These are phyloP conservation scores for Penicillium pulvis DNA, from an alignment of 495 filamentous ascomycete genomes.

Conservation along the genomic window DNA sequence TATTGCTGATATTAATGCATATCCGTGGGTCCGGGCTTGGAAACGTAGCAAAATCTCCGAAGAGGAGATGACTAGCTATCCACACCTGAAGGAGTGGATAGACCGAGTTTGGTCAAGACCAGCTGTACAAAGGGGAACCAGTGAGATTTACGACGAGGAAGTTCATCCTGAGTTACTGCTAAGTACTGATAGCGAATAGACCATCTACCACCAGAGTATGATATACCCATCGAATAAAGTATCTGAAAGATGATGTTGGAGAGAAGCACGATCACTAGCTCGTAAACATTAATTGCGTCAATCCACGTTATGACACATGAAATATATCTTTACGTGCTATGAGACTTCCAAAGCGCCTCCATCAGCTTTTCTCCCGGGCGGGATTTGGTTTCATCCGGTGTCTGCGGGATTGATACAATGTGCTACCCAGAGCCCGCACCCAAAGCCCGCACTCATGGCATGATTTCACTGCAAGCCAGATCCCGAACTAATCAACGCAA, in stretches of 20 bases:
- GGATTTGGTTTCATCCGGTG: background rate
- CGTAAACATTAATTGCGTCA: no score
- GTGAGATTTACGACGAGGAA: background rate
- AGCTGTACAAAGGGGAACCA: conserved; percentile 1
- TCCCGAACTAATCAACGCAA: background rate
- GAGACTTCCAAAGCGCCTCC: no score
- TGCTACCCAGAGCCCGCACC: background rate
- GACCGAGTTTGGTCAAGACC: background rate
- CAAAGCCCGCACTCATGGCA: background rate
- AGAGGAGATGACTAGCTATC: background rate
- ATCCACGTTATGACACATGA: no score
- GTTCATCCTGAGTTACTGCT: background rate
- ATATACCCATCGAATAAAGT: no score
- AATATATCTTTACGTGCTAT: no score
- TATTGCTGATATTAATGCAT: conserved; percentile 2
- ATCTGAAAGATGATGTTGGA: no score
- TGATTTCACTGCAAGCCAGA: background rate
- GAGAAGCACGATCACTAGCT: no score
- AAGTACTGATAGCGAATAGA: background rate
- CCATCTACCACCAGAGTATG: no score
- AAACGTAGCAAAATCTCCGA: background rate
- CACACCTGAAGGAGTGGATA: conserved; percentile 4
- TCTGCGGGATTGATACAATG: background rate
- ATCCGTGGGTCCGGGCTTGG: background rate
- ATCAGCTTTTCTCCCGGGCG: background rate